phyloP scores from a whole-genome alignment of 192 early-diverging fungal genomes.

The Allomyces macrogynus region DNA sequence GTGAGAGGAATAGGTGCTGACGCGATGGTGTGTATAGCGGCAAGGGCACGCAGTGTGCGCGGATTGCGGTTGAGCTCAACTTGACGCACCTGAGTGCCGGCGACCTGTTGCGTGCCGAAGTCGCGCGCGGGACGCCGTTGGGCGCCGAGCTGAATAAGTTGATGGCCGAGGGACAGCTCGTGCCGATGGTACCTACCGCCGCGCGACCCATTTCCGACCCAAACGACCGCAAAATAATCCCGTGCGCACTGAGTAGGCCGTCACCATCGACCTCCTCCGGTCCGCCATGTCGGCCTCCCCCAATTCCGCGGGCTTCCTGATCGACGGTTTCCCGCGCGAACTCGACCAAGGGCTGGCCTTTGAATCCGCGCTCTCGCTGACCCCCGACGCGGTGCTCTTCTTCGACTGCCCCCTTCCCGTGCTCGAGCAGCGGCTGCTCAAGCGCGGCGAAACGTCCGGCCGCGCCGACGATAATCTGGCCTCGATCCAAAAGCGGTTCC shows the following conservation, averaged over 20 bases:
- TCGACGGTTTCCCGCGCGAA: constrained; percentile 44
- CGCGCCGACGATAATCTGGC: constrained; percentile 36
- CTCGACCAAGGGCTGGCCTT: constrained; percentile 31
- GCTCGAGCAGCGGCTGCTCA: constrained; percentile 27
- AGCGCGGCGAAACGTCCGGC: constrained; percentile 35
- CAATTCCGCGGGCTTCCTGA: constrained; percentile 20
- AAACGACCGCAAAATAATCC: too few relatives aligned
- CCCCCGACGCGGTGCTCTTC: constrained; percentile 19
- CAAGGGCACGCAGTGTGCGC: constrained; percentile 33
- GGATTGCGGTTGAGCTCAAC: constrained; percentile 15
- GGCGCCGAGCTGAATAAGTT: constrained; percentile 17
- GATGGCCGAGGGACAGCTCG: constrained; percentile 39
- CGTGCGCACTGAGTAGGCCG: not conserved
- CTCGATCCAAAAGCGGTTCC: constrained; percentile 25
- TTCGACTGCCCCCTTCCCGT: constrained; percentile 27
- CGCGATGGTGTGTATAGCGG: too few relatives aligned
- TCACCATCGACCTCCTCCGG: not conserved
- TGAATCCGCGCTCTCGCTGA: constrained; percentile 6
- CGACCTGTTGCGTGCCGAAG: constrained; percentile 35
- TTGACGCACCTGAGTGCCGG: constrained; percentile 34
- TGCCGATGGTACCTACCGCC: constrained; percentile 15
- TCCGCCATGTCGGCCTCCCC: constrained; percentile 10
- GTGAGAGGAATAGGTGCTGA: too few relatives aligned
- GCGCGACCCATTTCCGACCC: too few relatives aligned
- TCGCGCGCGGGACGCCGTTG: constrained; percentile 15